These are phyloP conservation scores for Linnemannia schmuckeri DNA, from an alignment of 192 early-diverging fungal genomes.

Conservation along the genomic window DNA sequence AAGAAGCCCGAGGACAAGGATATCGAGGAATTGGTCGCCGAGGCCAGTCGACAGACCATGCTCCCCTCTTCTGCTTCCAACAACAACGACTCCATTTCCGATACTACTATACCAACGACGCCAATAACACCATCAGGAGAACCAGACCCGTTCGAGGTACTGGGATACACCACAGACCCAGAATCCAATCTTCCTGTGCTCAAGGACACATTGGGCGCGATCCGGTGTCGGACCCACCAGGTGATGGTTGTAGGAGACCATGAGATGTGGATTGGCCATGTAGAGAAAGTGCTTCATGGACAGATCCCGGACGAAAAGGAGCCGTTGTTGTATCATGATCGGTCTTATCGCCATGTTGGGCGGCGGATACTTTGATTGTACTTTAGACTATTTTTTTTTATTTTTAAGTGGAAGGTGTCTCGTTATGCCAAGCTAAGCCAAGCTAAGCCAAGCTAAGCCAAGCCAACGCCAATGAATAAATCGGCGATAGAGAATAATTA, in stretches of 20 bases:
- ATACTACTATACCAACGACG: background rate
- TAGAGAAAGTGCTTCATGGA: conserved; percentile 67
- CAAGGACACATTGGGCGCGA: conserved; percentile 66
- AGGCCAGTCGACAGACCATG: conserved; percentile 35
- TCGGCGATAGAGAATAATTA: too few relatives aligned
- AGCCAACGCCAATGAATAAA: too few relatives aligned
- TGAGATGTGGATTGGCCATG: conserved; percentile 72
- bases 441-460: too few relatives aligned
- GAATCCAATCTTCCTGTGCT: conserved; percentile 66
- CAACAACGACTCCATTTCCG: background rate
- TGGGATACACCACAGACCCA: conserved; percentile 58
- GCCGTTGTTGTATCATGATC: conserved; percentile 66
- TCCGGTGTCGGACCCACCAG: conserved; percentile 67
- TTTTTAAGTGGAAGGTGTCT: too few relatives aligned
- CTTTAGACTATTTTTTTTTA: too few relatives aligned
- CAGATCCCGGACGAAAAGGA: conserved; percentile 59
- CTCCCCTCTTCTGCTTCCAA: background rate
- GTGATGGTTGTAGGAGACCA: conserved; percentile 71
- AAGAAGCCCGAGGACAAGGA: conserved; percentile 24
- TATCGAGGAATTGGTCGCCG: conserved; percentile 36
- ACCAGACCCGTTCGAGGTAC: conserved; percentile 60
- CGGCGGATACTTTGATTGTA: conserved; percentile 18
- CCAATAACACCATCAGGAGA: background rate
- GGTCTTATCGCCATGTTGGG: conserved; percentile 63
- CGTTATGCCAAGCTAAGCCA: too few relatives aligned